A percentile compares a stretch with the other conserved stretches of the same genome.
phyloP scores from a whole-genome alignment of 176 grass and related monocot genomes.

The Miscanthus lutarioriparius region DNA sequence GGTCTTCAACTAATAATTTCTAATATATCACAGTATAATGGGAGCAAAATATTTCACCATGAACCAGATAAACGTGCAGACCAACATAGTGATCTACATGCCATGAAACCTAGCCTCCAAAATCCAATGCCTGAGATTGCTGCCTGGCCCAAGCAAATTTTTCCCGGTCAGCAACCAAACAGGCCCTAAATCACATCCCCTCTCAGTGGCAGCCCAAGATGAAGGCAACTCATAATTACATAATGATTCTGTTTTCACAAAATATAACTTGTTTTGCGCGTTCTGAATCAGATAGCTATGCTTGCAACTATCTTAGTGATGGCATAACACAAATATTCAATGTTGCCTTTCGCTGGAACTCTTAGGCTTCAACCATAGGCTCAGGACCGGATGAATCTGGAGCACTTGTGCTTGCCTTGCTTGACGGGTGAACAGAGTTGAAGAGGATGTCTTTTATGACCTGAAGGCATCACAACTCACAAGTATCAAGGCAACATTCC shows the following conservation, averaged over 20 bases:
- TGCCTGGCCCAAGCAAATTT: too few relatives aligned
- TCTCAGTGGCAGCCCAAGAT: background rate
- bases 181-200: background rate
- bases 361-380: slow-evolving; percentile 92
- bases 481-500: background rate
- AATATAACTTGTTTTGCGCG: background rate
- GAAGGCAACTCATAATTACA: slow-evolving; percentile 40
- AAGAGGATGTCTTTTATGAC: slow-evolving; percentile 94
- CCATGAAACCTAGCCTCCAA: background rate
- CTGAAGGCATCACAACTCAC: slow-evolving; percentile 26
- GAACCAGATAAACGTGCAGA: background rate
- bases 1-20: background rate
- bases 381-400: slow-evolving; percentile 62
- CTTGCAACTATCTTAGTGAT: background rate
- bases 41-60: background rate
- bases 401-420: slow-evolving; percentile 24
- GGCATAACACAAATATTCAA: background rate
- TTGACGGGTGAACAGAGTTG: slow-evolving; percentile 71
- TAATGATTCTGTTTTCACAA: background rate
- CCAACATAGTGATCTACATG: background rate
- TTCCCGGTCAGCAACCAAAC: too few relatives aligned
- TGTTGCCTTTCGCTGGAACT: background rate
- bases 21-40: background rate
- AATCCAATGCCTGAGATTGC: too few relatives aligned
- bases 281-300: slow-evolving; percentile 8